Evolutionary conservation across 169 alveolate genomes (phyloP).

Genomic region (Plasmodium blacklocki): DNA sequence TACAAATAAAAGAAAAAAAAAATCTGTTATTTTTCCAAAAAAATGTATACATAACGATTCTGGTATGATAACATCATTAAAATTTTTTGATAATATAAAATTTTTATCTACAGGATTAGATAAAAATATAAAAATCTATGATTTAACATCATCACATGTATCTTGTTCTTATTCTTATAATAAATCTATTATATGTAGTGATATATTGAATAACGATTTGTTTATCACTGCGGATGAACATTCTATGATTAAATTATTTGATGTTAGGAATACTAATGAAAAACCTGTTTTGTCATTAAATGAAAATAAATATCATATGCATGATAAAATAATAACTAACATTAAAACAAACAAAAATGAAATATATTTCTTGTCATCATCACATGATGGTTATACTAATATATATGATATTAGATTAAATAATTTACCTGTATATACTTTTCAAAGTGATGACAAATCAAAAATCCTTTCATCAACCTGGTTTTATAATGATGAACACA

Average conservation of each 20-base stretch:
- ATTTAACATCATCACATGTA: conserved; percentile 20
- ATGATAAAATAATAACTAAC: conserved; percentile 66
- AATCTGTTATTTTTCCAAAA: conserved; percentile 39
- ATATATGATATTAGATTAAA: conserved; percentile 67
- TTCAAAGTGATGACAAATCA: conserved; percentile 47
- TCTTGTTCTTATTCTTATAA: conserved; percentile 33
- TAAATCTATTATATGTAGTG: conserved; percentile 53
- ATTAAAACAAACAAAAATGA: conserved; percentile 44
- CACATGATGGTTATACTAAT: conserved; percentile 68
- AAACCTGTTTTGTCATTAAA: conserved; percentile 37
- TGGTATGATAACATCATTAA: conserved; percentile 28
- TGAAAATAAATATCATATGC: conserved; percentile 58
- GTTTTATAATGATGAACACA: conserved; percentile 27
- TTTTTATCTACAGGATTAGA: conserved; percentile 61
- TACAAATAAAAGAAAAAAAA: conserved; percentile 44
- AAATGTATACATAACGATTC: conserved; percentile 65
- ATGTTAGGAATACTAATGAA: conserved; percentile 47
- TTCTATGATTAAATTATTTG: conserved; percentile 65
- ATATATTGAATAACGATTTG: conserved; percentile 27
- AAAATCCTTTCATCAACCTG: conserved; percentile 59
- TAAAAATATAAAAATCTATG: conserved; percentile 57
- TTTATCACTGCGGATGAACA: conserved; percentile 66
- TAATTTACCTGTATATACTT: conserved; percentile 58
- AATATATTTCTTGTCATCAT: conserved; percentile 46
- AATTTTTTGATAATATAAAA: conserved; percentile 37